Evolutionary conservation across 768 basidiomycete species (phyloP), one percentile per base, ranked within the genome.

Genomic region (Trametes elegans): DNA sequence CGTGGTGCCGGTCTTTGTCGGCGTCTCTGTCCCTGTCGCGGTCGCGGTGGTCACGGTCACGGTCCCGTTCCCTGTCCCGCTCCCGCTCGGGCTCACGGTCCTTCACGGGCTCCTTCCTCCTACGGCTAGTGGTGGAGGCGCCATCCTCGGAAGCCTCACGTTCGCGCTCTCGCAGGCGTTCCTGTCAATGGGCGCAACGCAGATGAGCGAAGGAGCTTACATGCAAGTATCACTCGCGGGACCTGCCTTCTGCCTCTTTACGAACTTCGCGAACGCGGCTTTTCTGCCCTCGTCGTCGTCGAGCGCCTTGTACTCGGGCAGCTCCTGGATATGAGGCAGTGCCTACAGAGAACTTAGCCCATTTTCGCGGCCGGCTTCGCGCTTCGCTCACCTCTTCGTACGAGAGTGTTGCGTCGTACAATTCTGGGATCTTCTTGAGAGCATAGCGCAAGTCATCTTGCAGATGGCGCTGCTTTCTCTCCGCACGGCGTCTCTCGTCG

Each of bases 371-470:
- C 32, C n/a, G 34, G 13, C n/a, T n/a, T 11, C 21, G 45, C 7
- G 31, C 29, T n/a, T 47, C 23, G 70, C 84, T 50, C 61, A 91
- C 94, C 62, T 89, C 84, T 62, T 98, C 95, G 64, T 88, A 98
- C 1, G 86, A 68, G 52, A 85, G 66, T 26, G 72, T 82, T 44
- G 94, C 68, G 60, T 96, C 92, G 34, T 98, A 70, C 1, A 90
- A 81, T 44, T 94, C 90, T 0, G 89, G 69, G 7, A 96, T 75
- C 68, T 96, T 96, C 73, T 90, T 93, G 60, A 98, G 76, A 0
- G 95, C 97, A 72, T 98, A 97, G 6, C 97, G 87, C 32, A 99
- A 76, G 66, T 98, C 97, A 70, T 99, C 97, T 65, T 97, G 92
- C 58, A 93, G 72, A 69, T 96, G 90, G 24, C 95, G 81, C 54